Base-by-base conservation (phyloP, 306 rosid genomes). In the Aeschynomene evenia region DNA sequence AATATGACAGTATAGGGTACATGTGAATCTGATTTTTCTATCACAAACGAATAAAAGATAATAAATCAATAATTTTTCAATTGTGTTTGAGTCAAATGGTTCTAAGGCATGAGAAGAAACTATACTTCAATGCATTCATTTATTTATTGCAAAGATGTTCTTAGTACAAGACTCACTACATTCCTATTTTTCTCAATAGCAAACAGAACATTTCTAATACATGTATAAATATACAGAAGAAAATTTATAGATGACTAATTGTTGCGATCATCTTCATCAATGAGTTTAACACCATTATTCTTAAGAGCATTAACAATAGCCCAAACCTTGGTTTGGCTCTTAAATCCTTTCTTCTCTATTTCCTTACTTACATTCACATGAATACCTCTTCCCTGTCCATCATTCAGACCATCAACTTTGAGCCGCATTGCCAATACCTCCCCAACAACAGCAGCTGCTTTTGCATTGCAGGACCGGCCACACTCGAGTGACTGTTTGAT, bases 341-440 rank as follows among this genome's bases (percentile, higher is more conserved):
- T 88, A 9, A 87, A 87, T 51, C 99, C 99, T 77, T 95, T 91
- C 80, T 91, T 91, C 79, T 79, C 92, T 13, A 87, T 39, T 86
- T 90, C 97, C 77, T 84, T 91, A 37, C 64, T 80, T 37, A 94
- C 77, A 57, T 84, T 84, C 7, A 82, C 91, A 26, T 91, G 97
- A 72, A 91, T 91, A 23, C 96, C 97, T 80, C 84, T 78, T 62
- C 97, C 99, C 42, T 79, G 80, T 59, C 97, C 99, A 65, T 88
- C 81, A 46, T 83, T 79, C 31, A 91, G 89, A 55, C 89, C 95
- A 43, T 88, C 97, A 42, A 88, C 97, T 79, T 86, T 88, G 53
- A 91, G 99, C 63, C 96, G 73, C 84, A 83, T 83, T 5, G 96
- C 97, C 84, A 94, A 69, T 51, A 94, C 96, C 79, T 91, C 99